Base-by-base conservation (phyloP, 1,139 yeast species). In the Geotrichum citri-aurantii region DNA sequence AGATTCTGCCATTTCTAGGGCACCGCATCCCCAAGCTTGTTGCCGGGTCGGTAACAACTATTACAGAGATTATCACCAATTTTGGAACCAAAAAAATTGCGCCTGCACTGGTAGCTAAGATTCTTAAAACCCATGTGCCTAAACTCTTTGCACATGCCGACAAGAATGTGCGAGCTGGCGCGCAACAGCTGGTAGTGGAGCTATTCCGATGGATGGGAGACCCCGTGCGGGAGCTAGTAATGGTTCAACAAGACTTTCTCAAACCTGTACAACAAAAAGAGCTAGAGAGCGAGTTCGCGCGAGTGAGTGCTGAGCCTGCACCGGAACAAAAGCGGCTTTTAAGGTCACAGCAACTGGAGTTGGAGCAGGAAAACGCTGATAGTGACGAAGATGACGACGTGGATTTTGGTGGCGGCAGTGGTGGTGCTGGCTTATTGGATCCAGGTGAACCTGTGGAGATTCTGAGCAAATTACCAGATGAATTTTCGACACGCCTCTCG, bases 231-330 rank as follows among this genome's bases (percentile, higher is more conserved):
- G 42, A 37, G 6, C 19, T 37, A 6, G 42, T 37, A 3, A 37
- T 37, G 42, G 42, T 37, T n/a, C 42, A 37, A 17, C 42, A 37
- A 14, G 42, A 37, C 19, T 37, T 37, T 37, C 77, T 93, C 70
- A 93, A 93, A 69, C 96, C 97, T 0, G 90, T 91, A 14, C 98
- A 93, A 71, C 95, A 90, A 71, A 88, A 86, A 65, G 99, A 93
- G 67, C 78, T 95, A 61, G 79, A 84, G 3, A 81, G 82, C 48
- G 84, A 80, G 21, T 90, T 93, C 71, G 86, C 80, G 42, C 78
- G 77, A 54, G 79, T 81, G 29, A 74, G 75, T 57, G 77, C 70
- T 56, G 77, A 74, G 5, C 42, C 42, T 6, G 65, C 71, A 2
- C 84, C 85, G 0, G 77, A 74, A 10, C 93, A 86, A 64, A 75